These are phyloP conservation scores for Yarrowia galli DNA, from an alignment of 1,139 yeast genomes.

Conservation along the genomic window DNA sequence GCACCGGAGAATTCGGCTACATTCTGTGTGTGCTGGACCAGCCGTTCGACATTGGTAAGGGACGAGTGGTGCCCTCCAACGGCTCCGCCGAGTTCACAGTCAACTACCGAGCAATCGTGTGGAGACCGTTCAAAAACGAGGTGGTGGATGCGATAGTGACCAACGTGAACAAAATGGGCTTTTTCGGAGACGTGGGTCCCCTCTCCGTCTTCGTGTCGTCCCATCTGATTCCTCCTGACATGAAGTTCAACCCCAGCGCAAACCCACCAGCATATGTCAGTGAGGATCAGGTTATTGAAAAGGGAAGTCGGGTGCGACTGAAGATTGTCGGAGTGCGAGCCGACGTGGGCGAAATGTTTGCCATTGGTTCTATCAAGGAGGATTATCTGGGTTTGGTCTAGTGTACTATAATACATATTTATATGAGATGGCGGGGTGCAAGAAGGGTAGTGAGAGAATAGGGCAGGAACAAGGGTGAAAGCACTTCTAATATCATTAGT, in stretches of 20 bases:
- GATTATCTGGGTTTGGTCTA: slow-evolving; percentile 31
- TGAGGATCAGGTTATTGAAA: slow-evolving; percentile 93
- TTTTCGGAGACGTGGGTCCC: slow-evolving; percentile 98
- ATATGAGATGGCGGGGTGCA: slow-evolving; percentile 64
- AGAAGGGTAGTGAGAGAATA: too few species aligned
- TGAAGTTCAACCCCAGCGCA: slow-evolving; percentile 93
- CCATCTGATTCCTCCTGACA: slow-evolving; percentile 91
- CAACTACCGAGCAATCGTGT: slow-evolving; percentile 93
- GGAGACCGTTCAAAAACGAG: slow-evolving; percentile 99
- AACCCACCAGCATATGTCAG: slow-evolving; percentile 98
- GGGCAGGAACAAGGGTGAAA: too few species aligned
- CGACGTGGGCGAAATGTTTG: slow-evolving; percentile 95
- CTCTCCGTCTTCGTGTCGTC: slow-evolving; percentile 92
- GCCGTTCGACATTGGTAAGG: slow-evolving; percentile 94
- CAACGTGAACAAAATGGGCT: slow-evolving; percentile 94
- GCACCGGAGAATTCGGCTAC: slow-evolving; percentile 98
- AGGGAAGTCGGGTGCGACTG: slow-evolving; percentile 90
- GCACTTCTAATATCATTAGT: too few species aligned
- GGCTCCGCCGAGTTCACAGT: slow-evolving; percentile 98
- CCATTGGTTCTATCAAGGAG: slow-evolving; percentile 53
- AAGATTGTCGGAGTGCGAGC: slow-evolving; percentile 97
- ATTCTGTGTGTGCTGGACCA: slow-evolving; percentile 95
- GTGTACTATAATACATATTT: slow-evolving; percentile 42
- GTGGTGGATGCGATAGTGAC: slow-evolving; percentile 97
- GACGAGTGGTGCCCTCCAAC: slow-evolving; percentile 83